phyloP scores from a whole-genome alignment of 1,284 basidiomycete genomes.

The Leccinum variabile region DNA sequence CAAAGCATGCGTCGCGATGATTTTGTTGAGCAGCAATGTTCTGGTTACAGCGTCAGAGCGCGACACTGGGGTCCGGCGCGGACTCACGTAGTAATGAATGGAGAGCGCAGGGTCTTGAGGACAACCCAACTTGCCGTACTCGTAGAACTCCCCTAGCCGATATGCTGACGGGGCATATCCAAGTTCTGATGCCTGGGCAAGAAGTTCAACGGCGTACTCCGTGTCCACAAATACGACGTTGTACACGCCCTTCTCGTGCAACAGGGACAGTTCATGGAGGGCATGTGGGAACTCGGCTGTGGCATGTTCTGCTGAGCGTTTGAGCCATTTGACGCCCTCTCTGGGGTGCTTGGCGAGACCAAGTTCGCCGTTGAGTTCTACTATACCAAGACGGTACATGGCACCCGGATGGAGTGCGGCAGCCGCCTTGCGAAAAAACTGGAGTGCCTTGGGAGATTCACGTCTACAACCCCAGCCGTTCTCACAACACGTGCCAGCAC shows the following conservation, averaged over 20 bases:
- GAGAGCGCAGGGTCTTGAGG: constrained; percentile 96
- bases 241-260: constrained; percentile 94
- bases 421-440: constrained; percentile 93
- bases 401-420: constrained; percentile 91
- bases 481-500: constrained; percentile 97
- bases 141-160: constrained; percentile 96
- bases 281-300: constrained; percentile 96
- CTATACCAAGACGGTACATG: constrained; percentile 95
- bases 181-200: constrained; percentile 93
- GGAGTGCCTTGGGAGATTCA: constrained; percentile 89
- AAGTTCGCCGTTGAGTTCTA: constrained; percentile 95
- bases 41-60: constrained; percentile 43
- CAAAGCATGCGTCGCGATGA: constrained; percentile 97
- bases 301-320: constrained; percentile 92
- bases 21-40: constrained; percentile 97
- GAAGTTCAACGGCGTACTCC: constrained; percentile 92
- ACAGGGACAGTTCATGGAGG: constrained; percentile 89
- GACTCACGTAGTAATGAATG: constrained; percentile 95
- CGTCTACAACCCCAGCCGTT: constrained; percentile 98
- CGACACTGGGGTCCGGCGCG: background rate
- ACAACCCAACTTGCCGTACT: constrained; percentile 98
- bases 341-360: constrained; percentile 85
- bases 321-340: constrained; percentile 98
- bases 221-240: constrained; percentile 96
- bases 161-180: constrained; percentile 97